Evolutionary conservation across 371 early-diverging fungal genomes (phyloP).

Genomic region (Rhizoclosmatium hyalinum): DNA sequence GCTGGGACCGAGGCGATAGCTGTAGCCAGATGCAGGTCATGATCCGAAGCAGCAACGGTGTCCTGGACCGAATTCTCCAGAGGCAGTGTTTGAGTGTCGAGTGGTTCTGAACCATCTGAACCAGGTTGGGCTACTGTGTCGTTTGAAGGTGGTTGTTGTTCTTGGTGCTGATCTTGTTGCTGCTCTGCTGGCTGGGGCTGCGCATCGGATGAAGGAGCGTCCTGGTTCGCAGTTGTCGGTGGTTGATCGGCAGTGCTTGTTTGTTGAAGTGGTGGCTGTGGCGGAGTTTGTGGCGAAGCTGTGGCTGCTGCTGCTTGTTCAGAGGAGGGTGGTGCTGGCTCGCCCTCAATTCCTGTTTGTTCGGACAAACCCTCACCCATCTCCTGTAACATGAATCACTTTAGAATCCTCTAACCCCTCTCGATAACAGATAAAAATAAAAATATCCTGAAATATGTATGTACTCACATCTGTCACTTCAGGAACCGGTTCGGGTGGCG

Average conservation of each 20-base stretch:
- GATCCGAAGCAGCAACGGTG: neutral
- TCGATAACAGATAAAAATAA: too few species aligned
- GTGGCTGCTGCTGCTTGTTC: neutral
- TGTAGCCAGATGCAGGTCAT: neutral
- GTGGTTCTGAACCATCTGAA: neutral
- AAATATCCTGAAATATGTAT: neutral
- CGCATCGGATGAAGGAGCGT: too few species aligned
- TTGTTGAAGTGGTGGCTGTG: too few species aligned
- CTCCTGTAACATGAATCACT: too few species aligned
- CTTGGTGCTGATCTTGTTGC: neutral
- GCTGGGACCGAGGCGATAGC: neutral
- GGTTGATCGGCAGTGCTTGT: too few species aligned
- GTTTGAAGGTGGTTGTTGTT: neutral
- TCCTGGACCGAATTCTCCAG: neutral
- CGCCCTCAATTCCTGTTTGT: neutral
- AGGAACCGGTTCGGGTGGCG: neutral
- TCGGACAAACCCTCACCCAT: neutral
- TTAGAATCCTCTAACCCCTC: too few species aligned
- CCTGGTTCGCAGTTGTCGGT: too few species aligned
- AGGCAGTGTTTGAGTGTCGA: constrained; percentile 2
- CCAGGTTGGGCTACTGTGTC: neutral
- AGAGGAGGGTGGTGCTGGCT: neutral
- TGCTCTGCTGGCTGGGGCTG: too few species aligned
- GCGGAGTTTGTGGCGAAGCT: neutral
- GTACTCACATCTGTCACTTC: neutral